Evolutionary conservation across 257 asterid genomes (phyloP), one percentile per base, ranked within the genome.

Genomic region (Solanum chaucha): DNA sequence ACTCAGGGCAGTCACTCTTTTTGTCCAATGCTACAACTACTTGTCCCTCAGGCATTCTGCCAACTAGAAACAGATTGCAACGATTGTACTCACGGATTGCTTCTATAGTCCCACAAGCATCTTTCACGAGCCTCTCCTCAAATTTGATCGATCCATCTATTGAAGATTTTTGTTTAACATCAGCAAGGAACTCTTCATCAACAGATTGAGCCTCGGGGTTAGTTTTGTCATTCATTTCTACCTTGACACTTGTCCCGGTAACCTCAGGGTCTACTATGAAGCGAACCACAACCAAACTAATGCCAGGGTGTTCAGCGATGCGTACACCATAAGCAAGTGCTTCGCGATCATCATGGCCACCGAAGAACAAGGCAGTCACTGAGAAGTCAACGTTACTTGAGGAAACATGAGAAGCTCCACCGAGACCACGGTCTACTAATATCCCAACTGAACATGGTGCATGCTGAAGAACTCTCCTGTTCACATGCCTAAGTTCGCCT

Each of bases 231-330:
- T 82, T 75, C 55, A 85, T 85, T 59, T 91, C 90, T 10, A 89
- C 26, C 17, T 65, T 75, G 26, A 91, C 87, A 26, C 68, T 84
- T 1, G 82, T 91, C 24, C 89, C 92, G 0, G 74, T 13, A 22
- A 38, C 71, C 85, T 71, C 85, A 2, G 88, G 55, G 68, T 92
- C 93, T 7, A 87, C 89, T 17, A 30, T 32, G 82, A 92, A 88
- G 1, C 87, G 90, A n/a, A 91, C 70, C 4, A 91, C 91, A n/a
- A 81, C 26, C 86, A 92, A 82, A 26, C 36, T 82, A 83, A 93
- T 90, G 35, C 94, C 96, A 4, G 96, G 94, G 85, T 93, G 96
- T 87, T 93, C 94, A 30, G 93, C 93, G 87, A 93, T 92, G 22
- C 92, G 93, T 6, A 73, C 83, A 3, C 93, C 96, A 44, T 92